Conservation (phyloP, 2,329 filamentous ascomycete genomes). For the Paraphoma chrysanthemicola region DNA sequence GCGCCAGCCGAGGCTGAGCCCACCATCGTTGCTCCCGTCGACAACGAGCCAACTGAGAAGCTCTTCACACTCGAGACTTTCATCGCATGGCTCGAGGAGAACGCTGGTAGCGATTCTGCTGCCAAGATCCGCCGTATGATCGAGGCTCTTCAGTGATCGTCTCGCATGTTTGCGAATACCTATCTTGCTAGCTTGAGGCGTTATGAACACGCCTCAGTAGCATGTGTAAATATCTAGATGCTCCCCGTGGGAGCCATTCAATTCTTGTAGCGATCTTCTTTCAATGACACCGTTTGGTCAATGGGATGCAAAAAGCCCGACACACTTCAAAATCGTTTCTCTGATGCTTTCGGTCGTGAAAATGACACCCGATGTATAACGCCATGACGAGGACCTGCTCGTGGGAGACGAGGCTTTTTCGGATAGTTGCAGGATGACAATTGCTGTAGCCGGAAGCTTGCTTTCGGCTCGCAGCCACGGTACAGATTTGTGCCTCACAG, state of each 20-base stretch:
- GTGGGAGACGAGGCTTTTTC: too few species aligned
- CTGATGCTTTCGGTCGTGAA: not conserved
- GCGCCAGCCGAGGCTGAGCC: conserved; percentile 11
- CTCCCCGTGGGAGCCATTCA: conserved; percentile 7
- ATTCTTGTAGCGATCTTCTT: conserved; percentile 8
- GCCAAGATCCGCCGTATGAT: conserved; percentile 9
- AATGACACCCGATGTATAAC: too few species aligned
- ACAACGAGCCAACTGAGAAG: conserved; percentile 17
- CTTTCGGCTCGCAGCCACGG: too few species aligned
- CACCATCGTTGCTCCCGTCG: conserved; percentile 2
- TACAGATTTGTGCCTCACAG: too few species aligned
- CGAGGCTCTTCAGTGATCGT: conserved; percentile 4
- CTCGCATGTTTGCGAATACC: not conserved
- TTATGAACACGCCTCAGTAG: not conserved
- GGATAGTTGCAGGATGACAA: too few species aligned
- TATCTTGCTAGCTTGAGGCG: not conserved
- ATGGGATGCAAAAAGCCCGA: not conserved
- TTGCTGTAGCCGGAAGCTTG: too few species aligned
- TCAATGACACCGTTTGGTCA: not conserved
- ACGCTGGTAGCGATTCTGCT: conserved; percentile 14
- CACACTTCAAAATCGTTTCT: not conserved
- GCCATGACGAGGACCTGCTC: too few species aligned
- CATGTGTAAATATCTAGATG: conserved; percentile 4
- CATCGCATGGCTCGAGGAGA: conserved; percentile 30
- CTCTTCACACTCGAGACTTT: conserved; percentile 29